phyloP scores from a whole-genome alignment of 345 rosid genomes.

The Corchorus olitorius region DNA sequence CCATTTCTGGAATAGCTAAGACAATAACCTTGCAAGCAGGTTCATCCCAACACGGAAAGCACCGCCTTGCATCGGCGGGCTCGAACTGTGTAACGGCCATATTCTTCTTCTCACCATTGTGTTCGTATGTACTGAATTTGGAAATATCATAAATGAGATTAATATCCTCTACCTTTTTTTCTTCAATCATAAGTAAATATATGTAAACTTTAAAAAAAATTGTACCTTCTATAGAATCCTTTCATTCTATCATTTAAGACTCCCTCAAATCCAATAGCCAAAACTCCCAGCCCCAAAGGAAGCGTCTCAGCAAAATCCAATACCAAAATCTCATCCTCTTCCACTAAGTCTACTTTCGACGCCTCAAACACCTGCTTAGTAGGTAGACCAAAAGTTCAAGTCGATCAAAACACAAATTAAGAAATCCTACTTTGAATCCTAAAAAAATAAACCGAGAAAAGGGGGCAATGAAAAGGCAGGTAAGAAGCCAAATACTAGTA shows the following conservation, averaged over 20 bases:
- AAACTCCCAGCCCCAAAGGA: slow-evolving; percentile 69
- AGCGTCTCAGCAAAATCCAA: slow-evolving; percentile 70
- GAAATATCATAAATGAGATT: not conserved
- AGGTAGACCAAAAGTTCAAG: not conserved
- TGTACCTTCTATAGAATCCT: slow-evolving; percentile 86
- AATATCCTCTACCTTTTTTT: not conserved
- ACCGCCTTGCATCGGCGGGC: slow-evolving; percentile 93
- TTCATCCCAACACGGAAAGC: slow-evolving; percentile 99
- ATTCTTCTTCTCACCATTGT: slow-evolving; percentile 87
- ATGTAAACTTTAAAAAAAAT: slow-evolving; percentile 10
- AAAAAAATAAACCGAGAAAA: not conserved
- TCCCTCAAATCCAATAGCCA: slow-evolving; percentile 64
- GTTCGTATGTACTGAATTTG: slow-evolving; percentile 60
- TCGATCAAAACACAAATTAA: not conserved
- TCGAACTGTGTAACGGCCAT: slow-evolving; percentile 99
- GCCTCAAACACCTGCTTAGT: slow-evolving; percentile 54
- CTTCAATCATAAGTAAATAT: not conserved
- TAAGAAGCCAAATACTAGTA: not conserved
- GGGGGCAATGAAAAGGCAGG: not conserved
- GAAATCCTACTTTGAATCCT: not conserved
- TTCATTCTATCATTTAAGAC: slow-evolving; percentile 81
- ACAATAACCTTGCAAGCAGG: slow-evolving; percentile 87
- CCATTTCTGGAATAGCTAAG: not conserved
- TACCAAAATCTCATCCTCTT: slow-evolving; percentile 77
- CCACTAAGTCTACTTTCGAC: slow-evolving; percentile 47